A percentile compares a stretch with the other conserved stretches of the same genome.
These are phyloP conservation scores for Sporothrix humicola DNA, from an alignment of 2,329 filamentous ascomycete species.

Conservation along the genomic window DNA sequence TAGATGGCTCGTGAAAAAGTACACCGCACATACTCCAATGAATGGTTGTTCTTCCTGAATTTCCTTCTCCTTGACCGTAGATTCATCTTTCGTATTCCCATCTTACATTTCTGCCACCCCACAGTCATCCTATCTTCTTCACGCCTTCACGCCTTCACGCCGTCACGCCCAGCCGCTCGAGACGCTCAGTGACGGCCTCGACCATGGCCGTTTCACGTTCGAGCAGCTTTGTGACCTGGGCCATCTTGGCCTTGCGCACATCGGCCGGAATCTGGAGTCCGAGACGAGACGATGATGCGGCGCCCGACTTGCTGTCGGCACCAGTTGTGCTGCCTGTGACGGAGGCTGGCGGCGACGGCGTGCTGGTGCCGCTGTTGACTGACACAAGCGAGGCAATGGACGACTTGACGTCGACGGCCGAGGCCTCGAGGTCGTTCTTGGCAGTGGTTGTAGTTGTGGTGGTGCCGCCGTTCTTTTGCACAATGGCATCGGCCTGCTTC, in stretches of 20 bases:
- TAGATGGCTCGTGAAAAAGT: constrained; percentile 17
- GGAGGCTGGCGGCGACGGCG: constrained; percentile 39
- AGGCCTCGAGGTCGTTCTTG: not conserved
- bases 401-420: constrained; percentile 33
- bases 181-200: constrained; percentile 66
- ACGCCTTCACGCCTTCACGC: constrained; percentile 31
- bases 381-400: constrained; percentile 31
- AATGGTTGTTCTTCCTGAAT: not conserved
- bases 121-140: not conserved
- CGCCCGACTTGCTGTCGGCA: not conserved
- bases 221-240: constrained; percentile 66
- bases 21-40: constrained; percentile 12
- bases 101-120: not conserved
- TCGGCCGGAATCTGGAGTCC: constrained; percentile 63
- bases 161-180: constrained; percentile 60
- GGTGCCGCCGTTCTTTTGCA: constrained; percentile 37
- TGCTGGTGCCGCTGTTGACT: constrained; percentile 36
- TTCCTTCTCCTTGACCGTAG: not conserved
- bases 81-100: not conserved
- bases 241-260: constrained; percentile 66
- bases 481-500: constrained; percentile 56
- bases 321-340: not conserved
- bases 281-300: constrained; percentile 38
- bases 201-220: constrained; percentile 71
- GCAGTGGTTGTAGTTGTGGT: no score